Percentiles rank a stretch among this genome's conserved stretches.
phyloP scores from a whole-genome alignment of 2,329 filamentous ascomycete genomes.

The Botrytis porri region DNA sequence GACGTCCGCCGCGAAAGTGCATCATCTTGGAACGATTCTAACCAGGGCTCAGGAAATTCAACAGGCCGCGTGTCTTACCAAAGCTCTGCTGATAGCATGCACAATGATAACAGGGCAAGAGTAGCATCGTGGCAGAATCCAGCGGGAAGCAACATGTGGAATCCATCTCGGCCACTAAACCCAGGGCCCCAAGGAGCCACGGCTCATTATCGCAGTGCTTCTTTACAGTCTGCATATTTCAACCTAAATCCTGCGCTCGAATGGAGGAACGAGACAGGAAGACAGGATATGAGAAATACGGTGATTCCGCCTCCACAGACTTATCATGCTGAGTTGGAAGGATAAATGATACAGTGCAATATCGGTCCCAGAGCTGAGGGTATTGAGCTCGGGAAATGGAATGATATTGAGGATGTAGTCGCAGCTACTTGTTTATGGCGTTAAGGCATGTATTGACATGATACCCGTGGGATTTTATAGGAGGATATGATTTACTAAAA shows the following conservation, averaged over 20 bases:
- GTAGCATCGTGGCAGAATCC: slow-evolving; percentile 7
- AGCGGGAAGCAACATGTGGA: neutral
- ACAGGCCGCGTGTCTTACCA: neutral
- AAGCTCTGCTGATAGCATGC: neutral
- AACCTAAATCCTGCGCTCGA: neutral
- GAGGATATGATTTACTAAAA: neutral
- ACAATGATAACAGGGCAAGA: neutral
- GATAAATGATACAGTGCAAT: neutral
- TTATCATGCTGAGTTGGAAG: slow-evolving; percentile 18
- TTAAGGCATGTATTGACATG: neutral
- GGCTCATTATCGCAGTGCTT: slow-evolving; percentile 1
- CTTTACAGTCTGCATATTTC: neutral
- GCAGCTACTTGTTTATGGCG: neutral
- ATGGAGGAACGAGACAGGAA: neutral
- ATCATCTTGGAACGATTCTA: slow-evolving; percentile 12
- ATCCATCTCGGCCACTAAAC: slow-evolving; percentile 5
- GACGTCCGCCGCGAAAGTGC: slow-evolving; percentile 2
- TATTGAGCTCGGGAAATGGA: neutral
- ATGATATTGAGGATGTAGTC: neutral
- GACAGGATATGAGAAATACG: neutral
- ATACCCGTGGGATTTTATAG: slow-evolving; percentile 10
- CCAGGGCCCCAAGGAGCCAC: neutral
- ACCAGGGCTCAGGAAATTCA: neutral
- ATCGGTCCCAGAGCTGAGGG: neutral
- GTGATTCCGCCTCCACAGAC: neutral